Evolutionary conservation across 2,329 filamentous ascomycete genomes (phyloP).

Genomic region (Incumbomyces lentus): DNA sequence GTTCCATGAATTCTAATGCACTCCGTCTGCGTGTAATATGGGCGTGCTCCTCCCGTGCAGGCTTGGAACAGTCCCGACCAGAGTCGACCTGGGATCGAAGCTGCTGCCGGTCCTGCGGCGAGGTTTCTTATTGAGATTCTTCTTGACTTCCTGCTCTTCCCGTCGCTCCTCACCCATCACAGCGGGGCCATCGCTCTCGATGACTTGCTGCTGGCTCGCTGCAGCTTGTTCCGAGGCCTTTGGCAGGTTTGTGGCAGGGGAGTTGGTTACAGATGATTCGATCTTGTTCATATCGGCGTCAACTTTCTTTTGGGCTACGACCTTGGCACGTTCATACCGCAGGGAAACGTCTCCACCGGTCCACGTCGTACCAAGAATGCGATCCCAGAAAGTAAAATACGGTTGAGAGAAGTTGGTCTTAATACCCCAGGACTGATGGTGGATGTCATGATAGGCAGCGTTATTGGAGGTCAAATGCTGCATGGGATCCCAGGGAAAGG

Average conservation of each 20-base stretch:
- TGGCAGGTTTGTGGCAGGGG: conserved; percentile 18
- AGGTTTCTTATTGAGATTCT: conserved; percentile 15
- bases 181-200: conserved; percentile 29
- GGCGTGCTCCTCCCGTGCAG: conserved; percentile 20
- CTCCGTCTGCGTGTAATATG: conserved; percentile 19
- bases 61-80: conserved; percentile 22
- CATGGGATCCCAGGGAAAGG: conserved; percentile 88
- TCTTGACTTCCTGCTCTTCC: conserved; percentile 29
- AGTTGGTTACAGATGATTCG: conserved; percentile 20
- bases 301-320: conserved; percentile 47
- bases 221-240: conserved; percentile 30
- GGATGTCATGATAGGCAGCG: conserved; percentile 91
- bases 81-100: conserved; percentile 23
- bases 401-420: conserved; percentile 51
- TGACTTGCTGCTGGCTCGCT: conserved; percentile 30
- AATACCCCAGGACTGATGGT: conserved; percentile 98
- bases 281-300: conserved; percentile 37
- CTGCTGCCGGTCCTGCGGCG: conserved; percentile 22
- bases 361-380: conserved; percentile 71
- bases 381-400: conserved; percentile 90
- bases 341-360: conserved; percentile 54
- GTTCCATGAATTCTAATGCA: conserved; percentile 10
- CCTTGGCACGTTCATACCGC: conserved; percentile 48
- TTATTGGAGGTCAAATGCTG: conserved; percentile 92
- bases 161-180: conserved; percentile 30